Conservation (phyloP, 192 early-diverging fungal species). For the Ambispora gerdemannii region DNA sequence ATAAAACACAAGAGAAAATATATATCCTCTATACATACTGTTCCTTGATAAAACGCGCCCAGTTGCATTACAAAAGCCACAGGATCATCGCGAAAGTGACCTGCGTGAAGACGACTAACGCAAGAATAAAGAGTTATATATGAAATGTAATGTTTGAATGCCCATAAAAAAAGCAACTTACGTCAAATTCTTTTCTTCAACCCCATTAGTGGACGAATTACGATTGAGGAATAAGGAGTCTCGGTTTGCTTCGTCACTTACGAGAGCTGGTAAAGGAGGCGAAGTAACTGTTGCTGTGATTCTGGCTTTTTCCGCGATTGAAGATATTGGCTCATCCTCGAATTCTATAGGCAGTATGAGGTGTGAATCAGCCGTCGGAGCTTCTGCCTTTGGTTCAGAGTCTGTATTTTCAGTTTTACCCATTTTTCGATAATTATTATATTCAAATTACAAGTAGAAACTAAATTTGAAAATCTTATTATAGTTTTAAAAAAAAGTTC, state of each 20-base stretch:
- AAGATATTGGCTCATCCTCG: conserved; percentile 16
- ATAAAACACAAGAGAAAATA: neutral
- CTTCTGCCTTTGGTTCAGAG: too few species aligned
- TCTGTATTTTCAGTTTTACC: too few species aligned
- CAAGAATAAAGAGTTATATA: neutral
- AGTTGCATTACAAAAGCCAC: conserved; percentile 65
- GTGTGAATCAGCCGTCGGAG: too few species aligned
- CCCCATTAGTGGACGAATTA: neutral
- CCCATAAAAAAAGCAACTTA: neutral
- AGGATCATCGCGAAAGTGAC: conserved; percentile 64
- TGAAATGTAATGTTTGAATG: neutral
- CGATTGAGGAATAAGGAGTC: neutral
- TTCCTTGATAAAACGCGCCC: conserved; percentile 54
- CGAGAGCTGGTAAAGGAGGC: conserved; percentile 5
- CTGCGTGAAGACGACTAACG: conserved; percentile 41
- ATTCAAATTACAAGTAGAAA: too few species aligned
- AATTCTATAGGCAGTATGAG: too few species aligned
- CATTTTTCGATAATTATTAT: too few species aligned
- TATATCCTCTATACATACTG: conserved; percentile 40
- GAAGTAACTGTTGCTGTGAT: conserved; percentile 15
- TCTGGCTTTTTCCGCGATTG: neutral
- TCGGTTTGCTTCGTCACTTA: neutral
- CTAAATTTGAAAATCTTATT: too few species aligned
- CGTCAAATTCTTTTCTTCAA: conserved; percentile 29
- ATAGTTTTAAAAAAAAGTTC: too few species aligned